Conservation (phyloP, 1,284 basidiomycete genomes). For the Cutaneotrichosporon arboriforme region DNA sequence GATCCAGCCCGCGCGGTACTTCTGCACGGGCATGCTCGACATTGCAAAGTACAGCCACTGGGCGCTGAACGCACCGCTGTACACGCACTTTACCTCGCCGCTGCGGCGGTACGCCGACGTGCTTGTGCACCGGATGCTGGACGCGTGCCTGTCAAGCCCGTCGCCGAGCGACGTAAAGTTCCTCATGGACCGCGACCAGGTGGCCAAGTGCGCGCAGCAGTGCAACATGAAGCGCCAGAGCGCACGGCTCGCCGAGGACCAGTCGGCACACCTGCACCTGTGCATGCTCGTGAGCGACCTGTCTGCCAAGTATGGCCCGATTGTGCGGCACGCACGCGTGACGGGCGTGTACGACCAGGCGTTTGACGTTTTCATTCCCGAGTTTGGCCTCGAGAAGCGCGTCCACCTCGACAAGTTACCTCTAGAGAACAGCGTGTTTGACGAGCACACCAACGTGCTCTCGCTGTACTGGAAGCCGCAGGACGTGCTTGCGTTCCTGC, state of each 20-base stretch:
- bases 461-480: constrained; percentile 66
- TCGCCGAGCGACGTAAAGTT: constrained; percentile 68
- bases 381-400: constrained; percentile 96
- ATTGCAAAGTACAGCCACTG: constrained; percentile 97
- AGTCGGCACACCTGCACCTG: constrained; percentile 89
- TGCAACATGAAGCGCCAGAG: constrained; percentile 74
- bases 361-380: constrained; percentile 82
- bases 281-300: constrained; percentile 86
- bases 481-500: constrained; percentile 90
- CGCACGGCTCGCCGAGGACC: constrained; percentile 86
- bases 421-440: constrained; percentile 90
- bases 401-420: constrained; percentile 99
- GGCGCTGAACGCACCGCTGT: constrained; percentile 82
- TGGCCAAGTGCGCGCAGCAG: constrained; percentile 94
- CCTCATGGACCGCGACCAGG: constrained; percentile 91
- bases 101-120: constrained; percentile 85
- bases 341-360: constrained; percentile 90
- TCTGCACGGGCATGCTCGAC: constrained; percentile 98
- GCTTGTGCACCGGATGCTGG: constrained; percentile 92
- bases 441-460: constrained; percentile 82
- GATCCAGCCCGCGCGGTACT: constrained; percentile 87
- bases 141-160: constrained; percentile 67
- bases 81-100: constrained; percentile 95
- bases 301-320: constrained; percentile 89
- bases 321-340: constrained; percentile 85